Evolutionary conservation across 768 basidiomycete species (phyloP).

Genomic region (Pleurotus tuoliensis): DNA sequence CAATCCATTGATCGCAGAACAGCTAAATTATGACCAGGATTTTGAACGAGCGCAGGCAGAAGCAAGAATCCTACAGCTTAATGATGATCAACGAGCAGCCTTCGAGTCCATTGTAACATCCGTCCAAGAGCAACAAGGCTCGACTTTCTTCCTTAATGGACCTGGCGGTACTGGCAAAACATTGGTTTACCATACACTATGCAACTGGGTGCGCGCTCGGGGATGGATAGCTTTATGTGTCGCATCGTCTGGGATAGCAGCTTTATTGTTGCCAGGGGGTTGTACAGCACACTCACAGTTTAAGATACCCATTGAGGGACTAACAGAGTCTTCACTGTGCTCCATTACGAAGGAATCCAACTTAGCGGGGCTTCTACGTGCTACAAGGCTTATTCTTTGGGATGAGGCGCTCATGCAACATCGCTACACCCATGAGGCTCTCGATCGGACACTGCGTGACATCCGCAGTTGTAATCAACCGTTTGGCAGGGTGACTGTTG

Average conservation of each 20-base stretch:
- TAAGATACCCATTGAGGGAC: slow-evolving; percentile 37
- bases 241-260: slow-evolving; percentile 25
- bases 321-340: slow-evolving; percentile 25
- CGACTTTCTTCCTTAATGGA: slow-evolving; percentile 23
- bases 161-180: slow-evolving; percentile 45
- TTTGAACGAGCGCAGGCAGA: no score
- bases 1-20: no score
- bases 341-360: slow-evolving; percentile 26
- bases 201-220: slow-evolving; percentile 18
- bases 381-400: slow-evolving; percentile 35
- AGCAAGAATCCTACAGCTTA: no score
- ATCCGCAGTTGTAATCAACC: no score
- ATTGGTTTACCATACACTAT: slow-evolving; percentile 34
- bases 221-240: slow-evolving; percentile 39
- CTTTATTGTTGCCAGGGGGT: slow-evolving; percentile 26
- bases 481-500: no score
- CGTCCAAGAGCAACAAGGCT: slow-evolving; percentile 15
- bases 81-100: slow-evolving; percentile 17
- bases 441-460: no score
- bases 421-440: no score
- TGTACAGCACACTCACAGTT: slow-evolving; percentile 45
- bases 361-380: slow-evolving; percentile 26
- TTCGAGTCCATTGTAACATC: slow-evolving; percentile 25
- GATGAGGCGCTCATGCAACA: slow-evolving; percentile 25
- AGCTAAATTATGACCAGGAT: no score